Conservation (phyloP, 768 basidiomycete genomes). For the Termitomyces sp. region DNA sequence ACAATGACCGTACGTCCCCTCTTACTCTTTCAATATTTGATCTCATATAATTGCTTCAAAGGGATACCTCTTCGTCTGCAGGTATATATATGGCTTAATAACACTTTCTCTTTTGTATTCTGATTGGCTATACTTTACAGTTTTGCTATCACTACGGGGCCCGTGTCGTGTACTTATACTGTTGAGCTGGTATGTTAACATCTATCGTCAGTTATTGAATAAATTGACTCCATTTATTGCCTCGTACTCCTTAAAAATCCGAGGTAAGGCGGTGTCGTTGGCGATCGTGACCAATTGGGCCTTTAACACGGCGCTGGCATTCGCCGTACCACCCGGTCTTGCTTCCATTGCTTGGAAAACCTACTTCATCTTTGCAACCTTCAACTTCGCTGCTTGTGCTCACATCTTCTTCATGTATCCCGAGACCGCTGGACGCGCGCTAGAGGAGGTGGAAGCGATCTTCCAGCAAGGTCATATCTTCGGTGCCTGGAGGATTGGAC, state of each 20-base stretch:
- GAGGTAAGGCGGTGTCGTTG: conserved; percentile 54
- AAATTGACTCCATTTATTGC: not conserved
- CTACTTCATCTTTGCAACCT: conserved; percentile 75
- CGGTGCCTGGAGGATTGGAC: conserved; percentile 66
- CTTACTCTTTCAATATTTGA: no score
- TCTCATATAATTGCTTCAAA: not conserved
- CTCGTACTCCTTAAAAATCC: conserved; percentile 56
- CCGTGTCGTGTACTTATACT: conserved; percentile 71
- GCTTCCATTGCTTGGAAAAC: conserved; percentile 67
- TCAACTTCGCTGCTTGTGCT: conserved; percentile 70
- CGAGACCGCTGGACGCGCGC: conserved; percentile 67
- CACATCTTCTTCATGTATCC: conserved; percentile 81
- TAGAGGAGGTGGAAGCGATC: conserved; percentile 79
- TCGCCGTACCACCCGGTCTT: conserved; percentile 71
- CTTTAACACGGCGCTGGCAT: conserved; percentile 74
- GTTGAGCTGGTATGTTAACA: conserved; percentile 48
- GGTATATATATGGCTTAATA: conserved; percentile 14
- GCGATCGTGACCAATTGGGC: conserved; percentile 60
- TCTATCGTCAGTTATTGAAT: not conserved
- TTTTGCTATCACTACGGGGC: conserved; percentile 73
- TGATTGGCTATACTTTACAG: conserved; percentile 15
- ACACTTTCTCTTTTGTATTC: not conserved
- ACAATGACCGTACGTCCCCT: conserved; percentile 18
- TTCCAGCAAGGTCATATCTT: conserved; percentile 68
- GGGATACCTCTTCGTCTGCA: conserved; percentile 75